Evolutionary conservation across 1,284 basidiomycete genomes (phyloP), one percentile per base, ranked within the genome.

Genomic region (Taiwanofungus camphoratus): DNA sequence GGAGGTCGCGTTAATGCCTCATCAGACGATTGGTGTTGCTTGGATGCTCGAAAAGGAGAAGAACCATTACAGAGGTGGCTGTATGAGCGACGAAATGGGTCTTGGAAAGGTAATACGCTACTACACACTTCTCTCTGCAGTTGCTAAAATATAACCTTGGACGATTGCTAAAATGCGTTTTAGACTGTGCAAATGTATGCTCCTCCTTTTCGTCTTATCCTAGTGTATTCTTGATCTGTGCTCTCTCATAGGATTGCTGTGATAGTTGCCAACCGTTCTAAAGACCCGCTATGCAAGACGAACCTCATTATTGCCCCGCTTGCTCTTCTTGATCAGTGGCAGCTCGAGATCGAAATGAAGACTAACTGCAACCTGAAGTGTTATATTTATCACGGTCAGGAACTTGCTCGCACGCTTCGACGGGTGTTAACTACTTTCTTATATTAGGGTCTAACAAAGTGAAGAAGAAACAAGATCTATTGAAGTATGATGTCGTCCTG

Each of bases 81-180:
- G 29, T 41, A 12, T 42, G 43, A 79, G 77, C 18, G 91, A 95
- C 60, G 91, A 95, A 58, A 93, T 94, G 91, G 88, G 86, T 63
- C 73, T 89, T 39, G 84, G 85, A 74, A 56, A 39, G 53, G 45
- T 43, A 1, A 3, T 26, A n/a, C 8, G 8, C 11, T 34, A 4
- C 16, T 19, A 34, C 8, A 9, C 34, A 21, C 18, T 15, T 21
- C 7, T 38, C 7, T 26, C n/a, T n/a, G n/a, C n/a, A n/a, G n/a
- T n/a, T n/a, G n/a, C n/a, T n/a, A n/a, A n/a, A n/a, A n/a, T n/a
- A n/a, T n/a, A n/a, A n/a, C n/a, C n/a, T n/a, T n/a, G n/a, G n/a
- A n/a, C n/a, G n/a, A n/a, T n/a, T n/a, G n/a, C n/a, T n/a, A n/a
- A n/a, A n/a, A n/a, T n/a, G n/a, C n/a, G n/a, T 6, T 75, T 6